These are phyloP conservation scores for Aphanomyces stellatus DNA, from an alignment of 352 stramenopile genomes.

Conservation along the genomic window DNA sequence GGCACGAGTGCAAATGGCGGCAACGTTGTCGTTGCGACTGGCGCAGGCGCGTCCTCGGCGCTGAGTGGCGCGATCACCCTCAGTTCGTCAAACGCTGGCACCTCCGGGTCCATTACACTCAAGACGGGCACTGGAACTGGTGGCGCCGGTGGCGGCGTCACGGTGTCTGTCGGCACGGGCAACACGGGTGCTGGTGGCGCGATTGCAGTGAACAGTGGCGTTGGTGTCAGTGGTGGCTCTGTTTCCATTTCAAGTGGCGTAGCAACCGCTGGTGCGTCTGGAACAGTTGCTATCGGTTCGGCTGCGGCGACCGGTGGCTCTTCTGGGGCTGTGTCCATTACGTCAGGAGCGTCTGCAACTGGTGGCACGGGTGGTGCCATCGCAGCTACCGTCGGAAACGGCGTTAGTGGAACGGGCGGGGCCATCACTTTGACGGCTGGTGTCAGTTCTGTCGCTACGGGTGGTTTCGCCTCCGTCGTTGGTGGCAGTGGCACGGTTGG, in stretches of 20 bases:
- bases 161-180: constrained; percentile 24
- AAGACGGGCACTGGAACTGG: neutral
- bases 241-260: neutral
- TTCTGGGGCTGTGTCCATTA: constrained; percentile 25
- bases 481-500: neutral
- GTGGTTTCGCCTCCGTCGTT: neutral
- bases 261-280: constrained; percentile 1
- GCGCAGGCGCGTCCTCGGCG: neutral
- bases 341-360: constrained; percentile 22
- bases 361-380: constrained; percentile 26
- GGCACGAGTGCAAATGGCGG: neutral
- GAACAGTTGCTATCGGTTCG: constrained; percentile 22
- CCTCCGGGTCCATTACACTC: neutral
- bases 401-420: neutral
- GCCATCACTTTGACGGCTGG: neutral
- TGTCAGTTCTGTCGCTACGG: neutral
- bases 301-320: constrained; percentile 21
- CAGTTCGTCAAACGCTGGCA: neutral
- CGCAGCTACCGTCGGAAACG: constrained; percentile 8
- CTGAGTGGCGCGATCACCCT: neutral
- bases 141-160: constrained; percentile 1
- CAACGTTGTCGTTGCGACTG: neutral
- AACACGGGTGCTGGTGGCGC: constrained; percentile 42
- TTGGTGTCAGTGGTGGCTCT: constrained; percentile 41
- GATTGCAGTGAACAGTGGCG: constrained; percentile 60